Base-by-base conservation (phyloP, 257 asterid genomes). In the Solanum tarijense region DNA sequence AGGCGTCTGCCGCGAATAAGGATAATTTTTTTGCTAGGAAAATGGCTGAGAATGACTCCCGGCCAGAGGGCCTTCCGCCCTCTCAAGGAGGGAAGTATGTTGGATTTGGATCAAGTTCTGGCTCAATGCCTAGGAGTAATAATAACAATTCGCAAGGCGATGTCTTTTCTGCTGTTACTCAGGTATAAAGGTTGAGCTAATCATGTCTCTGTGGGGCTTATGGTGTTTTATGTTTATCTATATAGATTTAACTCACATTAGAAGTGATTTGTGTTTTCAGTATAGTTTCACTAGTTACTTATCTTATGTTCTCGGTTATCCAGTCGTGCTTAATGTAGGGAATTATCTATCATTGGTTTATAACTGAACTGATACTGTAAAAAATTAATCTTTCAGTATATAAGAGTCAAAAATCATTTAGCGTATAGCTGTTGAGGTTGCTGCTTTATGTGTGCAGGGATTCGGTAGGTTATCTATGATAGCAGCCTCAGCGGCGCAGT, bases 31-130 rank as follows among this genome's bases (percentile, higher is more conserved):
- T 96, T 75, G 90, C 98, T 4, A 92, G 91, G 91, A 95, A 90
- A 89, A 91, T 95, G 87, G 89, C 89, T 20, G 98, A 96, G 89
- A 96, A 96, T 81, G 93, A 94, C 84, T 89, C 95, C 3, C 87
- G 94, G 76, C 99, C 98, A 0, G 98, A 94, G 91, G 98, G 99
- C 36, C 73, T 96, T 79, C 98, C 95, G 12, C 99, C 99, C 11
- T 95, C 99, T n/a, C 96, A 95, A 88, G 99, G 98, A 9, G 99
- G 98, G 83, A 96, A 96, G 92, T 96, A 94, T 88, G 98, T 96
- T 16, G 99, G 99, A 38, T 96, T 95, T 86, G 98, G 99, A 58
- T 94, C 99, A 10, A 92, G 71, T 90, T 95, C 96, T 12, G 87
- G 90, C 9, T 94, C 96, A 0, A 4, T 91, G 81, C 92, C 90